Percentiles rank a stretch among this genome's conserved stretches.
Evolutionary conservation across 352 stramenopile genomes (phyloP).

Genomic region (Phytophthora pseudosyringae): DNA sequence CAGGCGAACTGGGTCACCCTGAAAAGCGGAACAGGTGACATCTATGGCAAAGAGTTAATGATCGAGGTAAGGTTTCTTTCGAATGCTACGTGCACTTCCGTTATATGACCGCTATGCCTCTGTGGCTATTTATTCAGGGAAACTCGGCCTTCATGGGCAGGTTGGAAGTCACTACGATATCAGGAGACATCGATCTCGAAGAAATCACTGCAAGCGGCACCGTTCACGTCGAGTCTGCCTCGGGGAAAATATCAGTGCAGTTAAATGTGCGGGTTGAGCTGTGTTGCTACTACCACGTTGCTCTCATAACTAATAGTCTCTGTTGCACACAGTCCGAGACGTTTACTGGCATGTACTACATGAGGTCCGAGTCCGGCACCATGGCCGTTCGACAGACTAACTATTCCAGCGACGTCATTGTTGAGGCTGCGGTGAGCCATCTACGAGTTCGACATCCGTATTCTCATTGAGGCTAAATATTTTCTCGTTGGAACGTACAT

Average conservation of each 20-base stretch:
- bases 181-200: constrained; percentile 59
- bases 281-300: not conserved
- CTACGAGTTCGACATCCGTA: not conserved
- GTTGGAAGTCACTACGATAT: constrained; percentile 64
- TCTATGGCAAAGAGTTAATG: constrained; percentile 43
- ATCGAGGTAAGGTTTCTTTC: constrained; percentile 37
- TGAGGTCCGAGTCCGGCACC: constrained; percentile 65
- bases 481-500: not conserved
- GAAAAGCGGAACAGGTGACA: constrained; percentile 48
- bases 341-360: constrained; percentile 71
- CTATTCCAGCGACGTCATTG: constrained; percentile 57
- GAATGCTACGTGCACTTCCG: not conserved
- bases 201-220: constrained; percentile 58
- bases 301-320: not conserved
- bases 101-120: not conserved
- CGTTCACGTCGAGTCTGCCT: constrained; percentile 73
- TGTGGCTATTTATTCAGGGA: constrained; percentile 29
- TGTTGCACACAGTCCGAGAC: constrained; percentile 42
- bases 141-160: constrained; percentile 75
- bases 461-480: not conserved
- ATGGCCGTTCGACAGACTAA: constrained; percentile 67
- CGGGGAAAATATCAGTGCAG: constrained; percentile 66
- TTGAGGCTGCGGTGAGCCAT: constrained; percentile 36
- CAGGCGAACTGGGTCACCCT: constrained; percentile 69
- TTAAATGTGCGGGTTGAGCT: constrained; percentile 36